phyloP scores from a whole-genome alignment of 202 grass and related monocot species.

The Zizania palustris region DNA sequence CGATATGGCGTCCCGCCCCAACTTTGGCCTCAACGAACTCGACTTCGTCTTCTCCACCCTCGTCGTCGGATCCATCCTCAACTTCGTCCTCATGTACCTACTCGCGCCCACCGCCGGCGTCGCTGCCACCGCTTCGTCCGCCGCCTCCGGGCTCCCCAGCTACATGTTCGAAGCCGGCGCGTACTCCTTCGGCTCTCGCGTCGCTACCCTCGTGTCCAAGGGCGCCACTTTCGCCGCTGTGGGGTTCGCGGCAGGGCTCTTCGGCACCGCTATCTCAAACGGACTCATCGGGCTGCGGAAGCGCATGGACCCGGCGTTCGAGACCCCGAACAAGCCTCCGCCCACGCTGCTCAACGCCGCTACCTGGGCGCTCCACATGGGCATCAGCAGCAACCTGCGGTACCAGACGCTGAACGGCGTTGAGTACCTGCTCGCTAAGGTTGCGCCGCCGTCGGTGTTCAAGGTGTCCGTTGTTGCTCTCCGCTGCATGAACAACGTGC shows the following conservation, averaged over 20 bases:
- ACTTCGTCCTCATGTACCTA: slow-evolving; percentile 98
- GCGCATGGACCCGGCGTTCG: slow-evolving; percentile 79
- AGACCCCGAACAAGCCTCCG: slow-evolving; percentile 83
- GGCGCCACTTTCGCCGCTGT: slow-evolving; percentile 70
- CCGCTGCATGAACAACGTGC: slow-evolving; percentile 83
- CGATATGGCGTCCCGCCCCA: slow-evolving; percentile 90
- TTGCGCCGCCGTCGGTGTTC: slow-evolving; percentile 60
- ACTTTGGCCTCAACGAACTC: slow-evolving; percentile 95
- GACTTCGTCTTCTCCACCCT: slow-evolving; percentile 98
- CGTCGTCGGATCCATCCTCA: slow-evolving; percentile 95
- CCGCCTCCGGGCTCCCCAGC: slow-evolving; percentile 59
- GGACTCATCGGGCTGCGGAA: slow-evolving; percentile 74
- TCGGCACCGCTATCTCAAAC: slow-evolving; percentile 80
- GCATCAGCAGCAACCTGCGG: slow-evolving; percentile 83
- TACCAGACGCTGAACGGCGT: slow-evolving; percentile 94
- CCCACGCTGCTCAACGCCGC: slow-evolving; percentile 79
- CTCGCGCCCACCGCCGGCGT: slow-evolving; percentile 75
- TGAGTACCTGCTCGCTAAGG: slow-evolving; percentile 67
- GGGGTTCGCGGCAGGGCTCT: slow-evolving; percentile 75
- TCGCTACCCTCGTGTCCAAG: slow-evolving; percentile 76
- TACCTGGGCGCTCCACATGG: slow-evolving; percentile 96
- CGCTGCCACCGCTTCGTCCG: slow-evolving; percentile 49
- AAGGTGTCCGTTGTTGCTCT: slow-evolving; percentile 74
- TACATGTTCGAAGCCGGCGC: slow-evolving; percentile 88
- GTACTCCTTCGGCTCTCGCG: slow-evolving; percentile 66